Evolutionary conservation across 75 land plant genomes (phyloP).

Genomic region (Pinus albicaulis): DNA sequence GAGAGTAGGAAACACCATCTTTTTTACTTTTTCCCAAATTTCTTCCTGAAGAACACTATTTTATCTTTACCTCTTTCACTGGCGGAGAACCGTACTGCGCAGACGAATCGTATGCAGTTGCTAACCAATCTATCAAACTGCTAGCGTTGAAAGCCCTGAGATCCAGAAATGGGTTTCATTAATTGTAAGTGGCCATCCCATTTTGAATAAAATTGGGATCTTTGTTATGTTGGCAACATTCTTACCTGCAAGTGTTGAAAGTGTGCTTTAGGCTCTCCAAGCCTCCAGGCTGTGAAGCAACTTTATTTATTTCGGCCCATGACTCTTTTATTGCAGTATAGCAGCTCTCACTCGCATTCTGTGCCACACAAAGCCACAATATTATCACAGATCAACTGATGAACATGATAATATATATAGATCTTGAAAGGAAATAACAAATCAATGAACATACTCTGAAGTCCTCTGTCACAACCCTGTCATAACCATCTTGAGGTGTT

Average conservation of each 20-base stretch:
- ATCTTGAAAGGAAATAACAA: no score
- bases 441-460: slow-evolving; percentile 32
- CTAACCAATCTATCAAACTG: slow-evolving; percentile 8
- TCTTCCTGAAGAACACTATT: no score
- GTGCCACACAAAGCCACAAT: not conserved
- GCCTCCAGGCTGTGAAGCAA: slow-evolving; percentile 35
- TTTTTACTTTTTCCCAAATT: no score
- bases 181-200: no score
- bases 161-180: not conserved
- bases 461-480: slow-evolving; percentile 39
- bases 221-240: not conserved
- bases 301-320: slow-evolving; percentile 43
- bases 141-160: not conserved
- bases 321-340: slow-evolving; percentile 46
- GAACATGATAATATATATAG: no score
- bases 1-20: no score
- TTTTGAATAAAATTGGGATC: not conserved
- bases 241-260: slow-evolving; percentile 57
- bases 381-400: not conserved
- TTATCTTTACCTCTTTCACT: not conserved
- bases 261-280: slow-evolving; percentile 26
- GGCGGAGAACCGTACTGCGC: slow-evolving; percentile 18
- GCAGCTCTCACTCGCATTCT: slow-evolving; percentile 35
- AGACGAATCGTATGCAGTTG: not conserved
- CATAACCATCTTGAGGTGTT: slow-evolving; percentile 39